A percentile compares a stretch with the other conserved stretches of the same genome.
These are phyloP conservation scores for Ceratocystis cubensis DNA, from an alignment of 2,329 filamentous ascomycete species.

Conservation along the genomic window DNA sequence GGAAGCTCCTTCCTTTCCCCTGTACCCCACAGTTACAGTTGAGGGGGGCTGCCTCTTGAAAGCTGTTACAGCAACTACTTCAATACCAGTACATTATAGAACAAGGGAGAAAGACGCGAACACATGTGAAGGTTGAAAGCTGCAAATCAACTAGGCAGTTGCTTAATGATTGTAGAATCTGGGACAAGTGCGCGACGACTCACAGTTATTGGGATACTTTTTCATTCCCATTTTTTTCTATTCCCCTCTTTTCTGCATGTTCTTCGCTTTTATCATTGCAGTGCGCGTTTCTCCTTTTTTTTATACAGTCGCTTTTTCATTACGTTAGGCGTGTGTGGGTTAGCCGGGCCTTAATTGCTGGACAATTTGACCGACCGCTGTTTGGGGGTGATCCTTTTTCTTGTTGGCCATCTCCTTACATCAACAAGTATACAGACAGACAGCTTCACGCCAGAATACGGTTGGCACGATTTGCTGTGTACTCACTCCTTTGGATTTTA, in stretches of 20 bases:
- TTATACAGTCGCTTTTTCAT: neutral
- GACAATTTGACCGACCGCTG: neutral
- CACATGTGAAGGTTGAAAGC: neutral
- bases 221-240: neutral
- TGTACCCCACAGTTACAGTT: neutral
- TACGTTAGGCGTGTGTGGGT: neutral
- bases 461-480: neutral
- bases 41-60: neutral
- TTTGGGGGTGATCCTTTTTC: neutral
- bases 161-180: neutral
- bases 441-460: too few species aligned
- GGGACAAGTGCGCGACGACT: neutral
- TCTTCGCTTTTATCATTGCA: neutral
- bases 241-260: neutral
- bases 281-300: neutral
- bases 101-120: neutral
- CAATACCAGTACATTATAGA: neutral
- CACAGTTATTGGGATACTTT: neutral
- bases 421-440: neutral
- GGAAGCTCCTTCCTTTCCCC: neutral
- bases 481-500: neutral
- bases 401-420: neutral
- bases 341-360: neutral
- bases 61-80: neutral
- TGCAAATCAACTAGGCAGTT: slow-evolving; percentile 1